Conservation (phyloP, 2,329 filamentous ascomycete species). For the Chrysoporthe puriensis region DNA sequence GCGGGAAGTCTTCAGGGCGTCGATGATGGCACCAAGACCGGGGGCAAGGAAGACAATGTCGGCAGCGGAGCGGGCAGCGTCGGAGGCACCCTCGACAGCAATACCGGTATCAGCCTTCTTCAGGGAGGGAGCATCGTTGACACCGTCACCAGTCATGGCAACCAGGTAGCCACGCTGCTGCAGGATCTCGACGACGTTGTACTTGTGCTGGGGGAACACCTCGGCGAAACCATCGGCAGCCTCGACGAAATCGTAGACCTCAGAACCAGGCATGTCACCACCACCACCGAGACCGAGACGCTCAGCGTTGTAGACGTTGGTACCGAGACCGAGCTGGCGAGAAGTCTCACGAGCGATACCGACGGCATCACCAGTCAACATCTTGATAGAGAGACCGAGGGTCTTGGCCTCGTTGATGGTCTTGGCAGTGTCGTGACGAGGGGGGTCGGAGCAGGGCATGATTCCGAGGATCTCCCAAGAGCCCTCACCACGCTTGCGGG, state of each 20-base stretch:
- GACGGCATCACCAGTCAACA: conserved; percentile 93
- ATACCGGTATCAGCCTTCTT: conserved; percentile 98
- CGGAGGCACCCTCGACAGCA: conserved; percentile 88
- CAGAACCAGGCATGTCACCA: conserved; percentile 90
- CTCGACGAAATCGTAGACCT: conserved; percentile 95
- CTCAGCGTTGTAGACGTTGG: conserved; percentile 93
- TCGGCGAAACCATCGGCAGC: conserved; percentile 94
- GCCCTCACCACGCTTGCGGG: conserved; percentile 81
- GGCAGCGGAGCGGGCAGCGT: conserved; percentile 86
- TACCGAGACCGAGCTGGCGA: conserved; percentile 86
- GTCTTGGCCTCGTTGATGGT: conserved; percentile 89
- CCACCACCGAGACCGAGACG: conserved; percentile 87
- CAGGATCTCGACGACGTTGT: conserved; percentile 89
- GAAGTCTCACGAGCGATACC: conserved; percentile 92
- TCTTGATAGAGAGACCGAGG: conserved; percentile 89
- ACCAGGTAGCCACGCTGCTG: conserved; percentile 92
- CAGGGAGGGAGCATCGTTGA: conserved; percentile 89
- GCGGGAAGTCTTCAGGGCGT: conserved; percentile 88
- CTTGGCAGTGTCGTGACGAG: conserved; percentile 86
- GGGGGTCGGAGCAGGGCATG: conserved; percentile 92
- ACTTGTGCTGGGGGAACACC: conserved; percentile 95
- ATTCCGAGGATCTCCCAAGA: conserved; percentile 92
- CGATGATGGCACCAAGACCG: conserved; percentile 89
- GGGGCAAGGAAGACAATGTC: conserved; percentile 94
- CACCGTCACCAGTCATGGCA: conserved; percentile 95